A percentile compares a stretch with the other conserved stretches of the same genome.
Evolutionary conservation across 129 eudicot genomes (phyloP).

Genomic region (Kitagawia praeruptora): DNA sequence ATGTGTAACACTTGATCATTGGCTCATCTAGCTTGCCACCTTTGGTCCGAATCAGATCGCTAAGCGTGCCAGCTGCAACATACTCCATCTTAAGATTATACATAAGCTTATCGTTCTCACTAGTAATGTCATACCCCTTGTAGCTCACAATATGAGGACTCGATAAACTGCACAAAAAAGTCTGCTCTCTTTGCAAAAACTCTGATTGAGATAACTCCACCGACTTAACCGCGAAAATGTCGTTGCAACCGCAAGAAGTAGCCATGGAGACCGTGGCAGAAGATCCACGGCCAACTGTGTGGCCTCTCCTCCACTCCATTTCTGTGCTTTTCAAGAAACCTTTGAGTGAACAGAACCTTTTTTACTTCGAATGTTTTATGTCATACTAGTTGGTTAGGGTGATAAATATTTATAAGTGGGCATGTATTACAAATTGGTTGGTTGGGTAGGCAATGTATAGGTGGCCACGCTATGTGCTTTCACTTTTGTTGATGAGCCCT

Average conservation of each 20-base stretch:
- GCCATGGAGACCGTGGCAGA: constrained; percentile 65
- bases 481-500: constrained; percentile 33
- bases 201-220: constrained; percentile 31
- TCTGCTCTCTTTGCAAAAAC: constrained; percentile 47
- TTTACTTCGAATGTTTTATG: background rate
- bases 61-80: constrained; percentile 40
- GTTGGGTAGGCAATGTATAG: constrained; percentile 41
- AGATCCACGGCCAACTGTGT: constrained; percentile 63
- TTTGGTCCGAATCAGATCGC: constrained; percentile 23
- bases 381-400: constrained; percentile 9
- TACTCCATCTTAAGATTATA: constrained; percentile 57
- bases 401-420: background rate
- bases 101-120: constrained; percentile 27
- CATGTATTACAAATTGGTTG: constrained; percentile 24
- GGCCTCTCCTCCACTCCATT: constrained; percentile 81
- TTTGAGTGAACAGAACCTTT: constrained; percentile 6
- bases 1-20: constrained; percentile 30
- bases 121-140: constrained; percentile 47
- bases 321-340: background rate
- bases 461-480: constrained; percentile 19
- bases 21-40: constrained; percentile 30
- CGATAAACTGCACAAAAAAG: constrained; percentile 31
- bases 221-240: constrained; percentile 60
- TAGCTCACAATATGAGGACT: constrained; percentile 49
- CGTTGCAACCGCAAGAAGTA: constrained; percentile 26